Evolutionary conservation across 1,139 yeast species (phyloP).

Genomic region (Neolecta irregularis): DNA sequence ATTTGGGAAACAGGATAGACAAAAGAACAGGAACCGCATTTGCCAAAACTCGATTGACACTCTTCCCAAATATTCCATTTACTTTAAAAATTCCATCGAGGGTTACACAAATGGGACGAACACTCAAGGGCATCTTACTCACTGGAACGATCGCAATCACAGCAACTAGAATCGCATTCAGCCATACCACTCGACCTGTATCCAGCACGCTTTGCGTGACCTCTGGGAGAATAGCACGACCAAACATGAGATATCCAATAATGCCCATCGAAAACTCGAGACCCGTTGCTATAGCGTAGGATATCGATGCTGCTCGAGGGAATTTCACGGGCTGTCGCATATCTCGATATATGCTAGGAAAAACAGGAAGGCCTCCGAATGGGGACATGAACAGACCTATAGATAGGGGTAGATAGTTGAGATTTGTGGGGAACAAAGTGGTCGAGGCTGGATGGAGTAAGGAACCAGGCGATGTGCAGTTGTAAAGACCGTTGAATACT

Average conservation of each 20-base stretch:
- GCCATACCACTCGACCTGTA: conserved; percentile 55
- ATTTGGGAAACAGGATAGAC: conserved; percentile 53
- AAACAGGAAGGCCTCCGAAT: conserved; percentile 84
- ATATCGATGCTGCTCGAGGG: conserved; percentile 34
- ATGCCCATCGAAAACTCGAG: conserved; percentile 67
- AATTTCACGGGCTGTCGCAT: conserved; percentile 62
- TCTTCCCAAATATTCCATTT: conserved; percentile 8
- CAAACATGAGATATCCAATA: conserved; percentile 80
- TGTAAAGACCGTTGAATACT: conserved; percentile 46
- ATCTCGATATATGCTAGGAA: conserved; percentile 64
- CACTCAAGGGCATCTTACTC: conserved; percentile 75
- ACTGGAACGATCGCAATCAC: conserved; percentile 70
- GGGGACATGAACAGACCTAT: conserved; percentile 72
- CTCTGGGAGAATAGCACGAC: conserved; percentile 58
- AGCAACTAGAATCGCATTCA: conserved; percentile 47
- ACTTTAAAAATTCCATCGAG: conserved; percentile 26
- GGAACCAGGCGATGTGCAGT: conserved; percentile 49
- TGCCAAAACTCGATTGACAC: conserved; percentile 26
- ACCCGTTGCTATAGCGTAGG: conserved; percentile 50
- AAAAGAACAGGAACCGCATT: conserved; percentile 32
- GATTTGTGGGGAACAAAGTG: conserved; percentile 32
- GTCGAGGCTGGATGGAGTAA: conserved; percentile 40
- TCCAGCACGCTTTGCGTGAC: conserved; percentile 60
- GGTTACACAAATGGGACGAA: conserved; percentile 72
- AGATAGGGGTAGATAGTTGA: conserved; percentile 54